A percentile compares a stretch with the other conserved stretches of the same genome.
phyloP scores from a whole-genome alignment of 495 filamentous ascomycete genomes.

The Xylaria scruposa region DNA sequence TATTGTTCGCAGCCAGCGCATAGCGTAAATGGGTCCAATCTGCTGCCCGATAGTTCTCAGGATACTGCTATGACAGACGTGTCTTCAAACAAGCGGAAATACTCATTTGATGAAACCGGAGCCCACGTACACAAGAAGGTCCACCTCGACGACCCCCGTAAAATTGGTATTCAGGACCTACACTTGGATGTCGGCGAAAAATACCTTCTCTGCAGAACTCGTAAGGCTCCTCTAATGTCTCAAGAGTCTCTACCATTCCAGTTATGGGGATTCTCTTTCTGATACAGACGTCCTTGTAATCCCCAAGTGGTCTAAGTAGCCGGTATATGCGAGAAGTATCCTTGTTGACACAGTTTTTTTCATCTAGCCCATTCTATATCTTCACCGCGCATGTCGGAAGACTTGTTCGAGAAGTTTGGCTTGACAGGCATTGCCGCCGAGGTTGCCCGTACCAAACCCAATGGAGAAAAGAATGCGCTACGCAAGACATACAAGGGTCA shows the following conservation, averaged over 20 bases:
- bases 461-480: slow-evolving; percentile 62
- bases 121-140: slow-evolving; percentile 62
- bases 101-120: slow-evolving; percentile 52
- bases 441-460: slow-evolving; percentile 60
- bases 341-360: slow-evolving; percentile 57
- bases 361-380: slow-evolving; percentile 54
- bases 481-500: slow-evolving; percentile 66
- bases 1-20: slow-evolving; percentile 49
- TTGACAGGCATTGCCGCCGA: slow-evolving; percentile 56
- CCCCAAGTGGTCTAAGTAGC: slow-evolving; percentile 29
- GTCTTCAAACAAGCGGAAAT: slow-evolving; percentile 62
- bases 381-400: slow-evolving; percentile 50
- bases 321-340: slow-evolving; percentile 32
- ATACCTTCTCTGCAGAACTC: slow-evolving; percentile 66
- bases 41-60: slow-evolving; percentile 46
- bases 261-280: slow-evolving; percentile 16
- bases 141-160: slow-evolving; percentile 57
- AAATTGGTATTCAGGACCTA: slow-evolving; percentile 60
- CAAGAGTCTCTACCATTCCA: slow-evolving; percentile 34
- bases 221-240: slow-evolving; percentile 61
- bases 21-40: slow-evolving; percentile 62
- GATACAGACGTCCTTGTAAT: slow-evolving; percentile 24
- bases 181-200: slow-evolving; percentile 63
- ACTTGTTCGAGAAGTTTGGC: slow-evolving; percentile 59
- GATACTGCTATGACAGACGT: slow-evolving; percentile 51